Conservation (phyloP, 192 early-diverging fungal genomes). For the Pecoramyces ruminantium region DNA sequence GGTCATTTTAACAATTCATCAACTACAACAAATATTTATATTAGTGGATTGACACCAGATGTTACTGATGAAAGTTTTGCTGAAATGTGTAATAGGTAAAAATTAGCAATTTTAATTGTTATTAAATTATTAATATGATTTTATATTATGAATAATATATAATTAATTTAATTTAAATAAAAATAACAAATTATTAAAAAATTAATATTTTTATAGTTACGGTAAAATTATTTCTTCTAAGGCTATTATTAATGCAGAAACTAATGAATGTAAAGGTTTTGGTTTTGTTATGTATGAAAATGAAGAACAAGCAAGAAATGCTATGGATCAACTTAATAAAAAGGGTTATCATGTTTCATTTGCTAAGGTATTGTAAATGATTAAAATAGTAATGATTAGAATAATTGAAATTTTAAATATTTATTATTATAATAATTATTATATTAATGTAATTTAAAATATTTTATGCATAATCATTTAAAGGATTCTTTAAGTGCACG, state of each 20-base stretch:
- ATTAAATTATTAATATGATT: too few relatives aligned
- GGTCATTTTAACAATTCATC: neutral
- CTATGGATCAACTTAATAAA: conserved; percentile 48
- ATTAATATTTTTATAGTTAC: too few relatives aligned
- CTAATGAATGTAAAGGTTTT: conserved; percentile 71
- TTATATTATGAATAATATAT: too few relatives aligned
- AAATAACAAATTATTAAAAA: too few relatives aligned
- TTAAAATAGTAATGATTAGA: too few relatives aligned
- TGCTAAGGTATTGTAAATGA: conserved; percentile 20
- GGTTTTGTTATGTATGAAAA: conserved; percentile 76
- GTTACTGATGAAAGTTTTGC: conserved; percentile 51
- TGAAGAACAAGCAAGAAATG: conserved; percentile 38
- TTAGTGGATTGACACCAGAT: conserved; percentile 46
- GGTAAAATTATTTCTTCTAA: conserved; percentile 65
- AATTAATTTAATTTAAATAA: too few relatives aligned
- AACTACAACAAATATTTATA: conserved; percentile 51
- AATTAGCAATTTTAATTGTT: neutral
- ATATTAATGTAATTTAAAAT: too few relatives aligned
- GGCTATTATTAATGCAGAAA: conserved; percentile 63
- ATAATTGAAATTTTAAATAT: too few relatives aligned
- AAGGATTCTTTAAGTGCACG: conserved; percentile 51
- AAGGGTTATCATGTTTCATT: conserved; percentile 52
- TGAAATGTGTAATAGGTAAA: conserved; percentile 23
- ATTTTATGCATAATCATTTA: neutral
- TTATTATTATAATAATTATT: too few relatives aligned